These are phyloP conservation scores for Spiromastix sp. DNA, from an alignment of 2,329 filamentous ascomycete species.

Conservation along the genomic window DNA sequence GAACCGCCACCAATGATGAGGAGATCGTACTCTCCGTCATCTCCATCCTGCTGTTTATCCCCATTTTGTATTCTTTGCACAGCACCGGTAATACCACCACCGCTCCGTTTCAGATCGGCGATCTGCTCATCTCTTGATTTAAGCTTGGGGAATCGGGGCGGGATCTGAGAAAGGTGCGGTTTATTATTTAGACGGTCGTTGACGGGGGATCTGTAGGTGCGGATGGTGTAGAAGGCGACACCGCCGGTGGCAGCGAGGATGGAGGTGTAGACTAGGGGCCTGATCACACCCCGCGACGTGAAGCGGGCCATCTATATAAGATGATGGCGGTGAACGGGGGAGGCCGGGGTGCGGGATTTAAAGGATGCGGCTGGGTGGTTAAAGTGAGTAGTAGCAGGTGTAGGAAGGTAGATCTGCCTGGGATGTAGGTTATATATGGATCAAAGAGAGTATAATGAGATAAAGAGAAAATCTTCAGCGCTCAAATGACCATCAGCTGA, in stretches of 20 bases:
- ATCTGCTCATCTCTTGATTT: conserved; percentile 32
- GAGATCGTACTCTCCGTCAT: conserved; percentile 58
- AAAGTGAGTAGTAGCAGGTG: not conserved
- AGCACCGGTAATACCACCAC: conserved; percentile 6
- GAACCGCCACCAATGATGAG: conserved; percentile 71
- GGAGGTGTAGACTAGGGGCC: not conserved
- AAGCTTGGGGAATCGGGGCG: conserved; percentile 31
- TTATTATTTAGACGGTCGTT: not conserved
- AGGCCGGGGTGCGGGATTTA: conserved; percentile 54
- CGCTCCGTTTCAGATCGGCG: conserved; percentile 30
- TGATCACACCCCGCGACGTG: conserved; percentile 27
- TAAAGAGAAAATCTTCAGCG: no score
- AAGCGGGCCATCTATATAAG: conserved; percentile 48
- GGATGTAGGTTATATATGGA: no score
- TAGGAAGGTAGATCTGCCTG: no score
- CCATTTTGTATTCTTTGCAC: no score
- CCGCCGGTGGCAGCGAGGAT: conserved; percentile 2
- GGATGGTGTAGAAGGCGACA: conserved; percentile 2
- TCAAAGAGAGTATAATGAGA: no score
- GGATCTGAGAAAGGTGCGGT: conserved; percentile 8
- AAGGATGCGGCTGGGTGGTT: not conserved
- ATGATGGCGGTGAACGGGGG: conserved; percentile 52
- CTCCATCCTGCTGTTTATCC: conserved; percentile 10
- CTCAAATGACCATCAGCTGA: no score
- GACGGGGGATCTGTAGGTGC: not conserved